A percentile compares a stretch with the other conserved stretches of the same genome.
Conservation (phyloP, 2,329 filamentous ascomycete species). For the Aquanectria penicillioides region DNA sequence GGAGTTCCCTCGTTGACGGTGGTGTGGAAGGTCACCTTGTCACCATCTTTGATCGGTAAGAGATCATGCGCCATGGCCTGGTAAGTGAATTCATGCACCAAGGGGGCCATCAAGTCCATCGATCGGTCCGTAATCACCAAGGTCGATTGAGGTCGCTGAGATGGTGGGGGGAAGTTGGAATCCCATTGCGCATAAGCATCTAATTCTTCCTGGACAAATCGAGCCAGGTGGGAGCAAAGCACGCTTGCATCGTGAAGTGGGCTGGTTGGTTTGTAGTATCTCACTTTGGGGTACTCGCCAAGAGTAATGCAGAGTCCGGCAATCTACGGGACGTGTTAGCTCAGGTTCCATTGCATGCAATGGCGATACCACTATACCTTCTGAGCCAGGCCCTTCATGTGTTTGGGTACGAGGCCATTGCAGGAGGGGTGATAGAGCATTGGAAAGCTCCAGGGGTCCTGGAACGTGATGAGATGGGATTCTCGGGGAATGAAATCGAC, state of each 20-base stretch:
- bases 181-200: slow-evolving; percentile 90
- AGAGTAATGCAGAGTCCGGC: slow-evolving; percentile 82
- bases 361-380: slow-evolving; percentile 67
- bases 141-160: slow-evolving; percentile 80
- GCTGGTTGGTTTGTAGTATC: slow-evolving; percentile 83
- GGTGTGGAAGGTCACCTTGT: slow-evolving; percentile 88
- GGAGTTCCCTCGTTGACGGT: slow-evolving; percentile 77
- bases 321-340: slow-evolving; percentile 42
- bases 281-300: slow-evolving; percentile 93
- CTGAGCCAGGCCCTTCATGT: slow-evolving; percentile 87
- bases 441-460: slow-evolving; percentile 96
- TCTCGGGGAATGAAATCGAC: slow-evolving; percentile 92
- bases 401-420: slow-evolving; percentile 82
- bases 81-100: slow-evolving; percentile 97
- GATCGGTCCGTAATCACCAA: slow-evolving; percentile 90
- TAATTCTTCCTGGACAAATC: slow-evolving; percentile 90
- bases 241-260: slow-evolving; percentile 88
- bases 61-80: slow-evolving; percentile 98
- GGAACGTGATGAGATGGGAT: slow-evolving; percentile 89
- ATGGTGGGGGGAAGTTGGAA: slow-evolving; percentile 83
- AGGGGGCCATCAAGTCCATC: slow-evolving; percentile 88
- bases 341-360: neutral
- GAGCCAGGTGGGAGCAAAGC: slow-evolving; percentile 85
- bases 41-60: slow-evolving; percentile 85
- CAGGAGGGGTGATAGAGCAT: slow-evolving; percentile 91